Conservation (phyloP, 345 rosid species). For the Eucalyptus curtisii region DNA sequence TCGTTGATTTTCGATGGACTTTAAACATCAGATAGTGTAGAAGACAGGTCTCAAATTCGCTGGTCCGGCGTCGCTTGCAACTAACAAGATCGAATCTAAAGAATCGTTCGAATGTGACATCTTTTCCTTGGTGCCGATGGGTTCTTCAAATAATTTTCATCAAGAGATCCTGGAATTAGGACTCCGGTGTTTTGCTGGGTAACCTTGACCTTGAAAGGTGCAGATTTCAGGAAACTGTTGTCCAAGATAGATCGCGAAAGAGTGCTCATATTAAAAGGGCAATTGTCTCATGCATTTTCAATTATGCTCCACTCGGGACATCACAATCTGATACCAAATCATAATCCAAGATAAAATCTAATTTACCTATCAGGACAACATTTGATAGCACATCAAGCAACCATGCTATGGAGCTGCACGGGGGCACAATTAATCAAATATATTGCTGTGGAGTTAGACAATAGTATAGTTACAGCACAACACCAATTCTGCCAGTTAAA, state of each 20-base stretch:
- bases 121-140: background rate
- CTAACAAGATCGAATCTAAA: background rate
- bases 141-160: background rate
- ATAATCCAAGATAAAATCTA: background rate
- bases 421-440: background rate
- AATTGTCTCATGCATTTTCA: background rate
- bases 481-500: background rate
- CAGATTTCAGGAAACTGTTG: background rate
- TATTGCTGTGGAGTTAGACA: background rate
- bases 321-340: background rate
- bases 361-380: background rate
- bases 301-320: background rate
- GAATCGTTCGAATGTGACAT: background rate
- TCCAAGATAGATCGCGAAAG: background rate
- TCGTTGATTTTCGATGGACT: background rate
- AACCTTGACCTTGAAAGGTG: background rate
- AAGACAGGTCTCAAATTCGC: background rate
- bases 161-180: background rate
- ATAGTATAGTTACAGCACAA: background rate
- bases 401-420: background rate
- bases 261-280: background rate
- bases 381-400: background rate
- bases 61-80: background rate
- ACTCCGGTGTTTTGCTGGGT: background rate
- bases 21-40: background rate